Evolutionary conservation across 768 basidiomycete species (phyloP).

Genomic region (Strobilomyces dryophilus): DNA sequence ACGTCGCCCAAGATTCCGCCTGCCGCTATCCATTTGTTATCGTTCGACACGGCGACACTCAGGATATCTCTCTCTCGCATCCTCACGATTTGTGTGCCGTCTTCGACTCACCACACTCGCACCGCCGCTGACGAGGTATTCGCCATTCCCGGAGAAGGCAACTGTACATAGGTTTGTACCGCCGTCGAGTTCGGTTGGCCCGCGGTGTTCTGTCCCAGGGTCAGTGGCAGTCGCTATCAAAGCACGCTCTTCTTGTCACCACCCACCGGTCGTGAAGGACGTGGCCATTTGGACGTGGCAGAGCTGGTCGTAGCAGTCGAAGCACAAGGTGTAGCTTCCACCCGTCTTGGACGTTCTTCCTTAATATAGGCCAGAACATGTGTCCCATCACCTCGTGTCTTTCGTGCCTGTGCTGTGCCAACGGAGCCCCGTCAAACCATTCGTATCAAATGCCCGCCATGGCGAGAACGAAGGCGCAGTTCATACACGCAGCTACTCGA

Average conservation of each 20-base stretch:
- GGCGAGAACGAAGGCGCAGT: no score
- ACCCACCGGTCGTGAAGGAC: not conserved
- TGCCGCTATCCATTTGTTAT: not conserved
- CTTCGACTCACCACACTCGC: not conserved
- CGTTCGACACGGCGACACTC: not conserved
- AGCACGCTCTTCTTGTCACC: no score
- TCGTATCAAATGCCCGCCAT: no score
- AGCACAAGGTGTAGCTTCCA: not conserved
- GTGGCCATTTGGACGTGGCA: not conserved
- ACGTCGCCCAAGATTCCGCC: not conserved
- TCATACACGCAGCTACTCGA: no score
- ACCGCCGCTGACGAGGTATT: not conserved
- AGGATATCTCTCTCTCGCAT: not conserved
- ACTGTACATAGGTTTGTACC: accelerated
- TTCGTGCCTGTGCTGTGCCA: not conserved
- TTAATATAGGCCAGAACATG: not conserved
- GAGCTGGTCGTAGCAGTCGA: not conserved
- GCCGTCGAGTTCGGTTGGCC: not conserved
- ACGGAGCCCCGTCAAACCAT: no score
- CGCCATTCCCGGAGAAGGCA: no score
- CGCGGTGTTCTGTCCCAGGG: not conserved
- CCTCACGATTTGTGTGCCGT: not conserved
- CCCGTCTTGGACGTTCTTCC: not conserved
- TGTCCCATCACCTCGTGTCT: not conserved
- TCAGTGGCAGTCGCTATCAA: not conserved